These are phyloP conservation scores for Verbena officinalis DNA, from an alignment of 257 asterid genomes.

Conservation along the genomic window DNA sequence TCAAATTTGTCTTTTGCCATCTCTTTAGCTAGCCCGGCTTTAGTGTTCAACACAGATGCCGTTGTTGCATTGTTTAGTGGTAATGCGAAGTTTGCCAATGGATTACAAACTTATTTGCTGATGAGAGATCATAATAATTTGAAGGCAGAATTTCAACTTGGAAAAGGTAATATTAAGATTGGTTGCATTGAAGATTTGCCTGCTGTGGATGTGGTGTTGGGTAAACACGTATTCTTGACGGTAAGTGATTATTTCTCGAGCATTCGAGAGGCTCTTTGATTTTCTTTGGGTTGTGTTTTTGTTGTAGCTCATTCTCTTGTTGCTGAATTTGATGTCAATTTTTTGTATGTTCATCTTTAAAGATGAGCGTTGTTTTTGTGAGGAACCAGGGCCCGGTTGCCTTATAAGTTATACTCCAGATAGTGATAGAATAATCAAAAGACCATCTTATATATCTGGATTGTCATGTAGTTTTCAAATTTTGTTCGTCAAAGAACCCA, in stretches of 20 bases:
- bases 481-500: background rate
- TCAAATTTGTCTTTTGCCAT: constrained; percentile 62
- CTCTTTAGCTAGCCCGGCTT: constrained; percentile 64
- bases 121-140: constrained; percentile 62
- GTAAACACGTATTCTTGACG: constrained; percentile 61
- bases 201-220: constrained; percentile 54
- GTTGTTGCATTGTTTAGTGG: constrained; percentile 54
- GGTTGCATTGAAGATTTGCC: constrained; percentile 67
- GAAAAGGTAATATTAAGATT: constrained; percentile 64
- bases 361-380: background rate
- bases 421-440: background rate
- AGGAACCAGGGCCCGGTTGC: background rate
- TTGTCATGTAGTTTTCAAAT: background rate
- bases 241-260: constrained; percentile 61
- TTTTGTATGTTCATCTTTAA: constrained; percentile 2
- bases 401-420: background rate
- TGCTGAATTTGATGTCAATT: constrained; percentile 13
- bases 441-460: background rate
- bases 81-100: constrained; percentile 45
- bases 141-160: constrained; percentile 69
- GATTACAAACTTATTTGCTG: constrained; percentile 56
- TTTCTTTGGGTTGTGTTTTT: background rate
- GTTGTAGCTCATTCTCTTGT: background rate
- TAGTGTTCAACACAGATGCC: constrained; percentile 58
- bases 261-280: constrained; percentile 34